These are phyloP conservation scores for Lippia alba DNA, from an alignment of 305 asterid genomes.

Conservation along the genomic window DNA sequence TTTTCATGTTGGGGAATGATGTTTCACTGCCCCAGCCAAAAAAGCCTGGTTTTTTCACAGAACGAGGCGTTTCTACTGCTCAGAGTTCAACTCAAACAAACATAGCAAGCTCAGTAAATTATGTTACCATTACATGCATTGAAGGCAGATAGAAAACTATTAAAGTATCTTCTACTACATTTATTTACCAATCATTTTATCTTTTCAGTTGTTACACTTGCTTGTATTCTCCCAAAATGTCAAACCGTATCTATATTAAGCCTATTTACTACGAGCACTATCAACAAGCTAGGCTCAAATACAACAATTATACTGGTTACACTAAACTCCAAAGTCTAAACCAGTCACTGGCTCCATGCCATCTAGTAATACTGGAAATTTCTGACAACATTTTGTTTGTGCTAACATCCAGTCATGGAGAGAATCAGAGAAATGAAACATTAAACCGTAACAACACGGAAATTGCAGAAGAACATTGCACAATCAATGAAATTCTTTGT, in stretches of 20 bases:
- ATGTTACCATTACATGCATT: slow-evolving; percentile 21
- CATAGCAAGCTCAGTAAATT: slow-evolving; percentile 26
- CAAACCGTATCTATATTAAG: neutral
- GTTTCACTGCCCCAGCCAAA: slow-evolving; percentile 34
- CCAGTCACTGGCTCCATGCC: too few relatives aligned
- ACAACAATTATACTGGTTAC: neutral
- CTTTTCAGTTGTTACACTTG: neutral
- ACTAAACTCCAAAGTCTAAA: too few relatives aligned
- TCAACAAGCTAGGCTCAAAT: neutral
- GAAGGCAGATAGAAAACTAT: slow-evolving; percentile 18
- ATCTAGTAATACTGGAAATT: too few relatives aligned
- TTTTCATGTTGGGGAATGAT: slow-evolving; percentile 43
- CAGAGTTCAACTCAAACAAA: slow-evolving; percentile 27
- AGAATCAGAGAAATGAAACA: too few relatives aligned
- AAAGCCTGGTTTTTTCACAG: slow-evolving; percentile 50
- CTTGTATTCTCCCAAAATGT: neutral
- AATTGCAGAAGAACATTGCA: neutral
- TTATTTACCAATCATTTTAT: too few relatives aligned
- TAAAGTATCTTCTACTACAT: neutral
- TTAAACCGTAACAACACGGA: neutral
- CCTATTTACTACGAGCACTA: neutral
- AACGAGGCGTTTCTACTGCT: slow-evolving; percentile 12
- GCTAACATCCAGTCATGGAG: too few relatives aligned
- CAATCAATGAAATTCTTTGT: neutral
- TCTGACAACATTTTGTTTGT: too few relatives aligned